Base-by-base conservation (phyloP, 2,329 filamentous ascomycete species). In the Colletotrichum horii region DNA sequence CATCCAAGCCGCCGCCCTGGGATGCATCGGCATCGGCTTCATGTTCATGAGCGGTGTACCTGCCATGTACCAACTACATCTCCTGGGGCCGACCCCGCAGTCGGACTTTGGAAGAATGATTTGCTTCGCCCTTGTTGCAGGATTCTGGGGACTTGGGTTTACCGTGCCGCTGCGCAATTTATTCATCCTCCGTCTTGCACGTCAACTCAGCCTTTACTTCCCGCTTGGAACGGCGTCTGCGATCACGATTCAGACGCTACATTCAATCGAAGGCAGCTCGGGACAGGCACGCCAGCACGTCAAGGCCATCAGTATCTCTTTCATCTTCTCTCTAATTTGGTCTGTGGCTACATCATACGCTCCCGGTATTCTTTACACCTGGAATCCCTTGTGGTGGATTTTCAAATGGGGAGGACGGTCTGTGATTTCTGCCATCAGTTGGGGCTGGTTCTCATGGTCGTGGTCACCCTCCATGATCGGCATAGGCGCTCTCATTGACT, bases 1-100 rank as follows among this genome's bases (percentile, higher is more conserved):
- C 43, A 52, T 52, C n/a, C 43, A 52, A 52, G 43, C 43, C n/a
- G 43, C 70, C 8, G 66, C 74, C 1, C 58, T 67, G 2, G 76
- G 76, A 28, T 62, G 60, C n/a, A 34, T 62, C 30, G 67, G 70
- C 66, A 71, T 74, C 15, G 66, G 66, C 43, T 69, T 71, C 48
- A 58, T 74, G 28, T 74, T 74, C 60, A 74, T 77, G n/a, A 70
- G 64, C 5, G 76, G 66, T 32, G 69, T 77, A 28, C 76, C 76
- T 8, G 76, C 76, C 7, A 66, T 77, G 56, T 77, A 77, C 58
- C 76, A 77, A 66, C 64, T 78, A n/a, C n/a, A 38, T 34, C 69
- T 65, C 9, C 26, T 71, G 60, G 36, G 69, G 0, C 5, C 19
- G 6, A 34, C 15, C 16, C 43, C 60, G 2, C 14, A 65, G 11